Evolutionary conservation across 768 basidiomycete species (phyloP).

Genomic region (Lactifluus rugatus): DNA sequence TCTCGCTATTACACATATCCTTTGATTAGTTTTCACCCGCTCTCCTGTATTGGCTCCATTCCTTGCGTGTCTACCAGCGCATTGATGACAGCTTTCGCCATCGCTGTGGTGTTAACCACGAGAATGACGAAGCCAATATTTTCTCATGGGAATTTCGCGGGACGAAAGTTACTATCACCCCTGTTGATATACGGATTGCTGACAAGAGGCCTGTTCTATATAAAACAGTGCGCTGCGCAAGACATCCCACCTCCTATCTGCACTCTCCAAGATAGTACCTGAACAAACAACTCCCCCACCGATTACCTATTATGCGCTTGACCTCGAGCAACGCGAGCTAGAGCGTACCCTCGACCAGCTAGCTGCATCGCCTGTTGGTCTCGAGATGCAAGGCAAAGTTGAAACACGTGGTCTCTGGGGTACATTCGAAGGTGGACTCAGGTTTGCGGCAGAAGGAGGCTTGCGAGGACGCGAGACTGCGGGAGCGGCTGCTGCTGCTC

Average conservation of each 20-base stretch:
- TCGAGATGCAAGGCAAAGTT: conserved; percentile 58
- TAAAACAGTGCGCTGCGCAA: conserved; percentile 69
- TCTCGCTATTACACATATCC: too few relatives aligned
- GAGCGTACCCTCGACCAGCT: conserved; percentile 69
- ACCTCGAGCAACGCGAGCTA: conserved; percentile 82
- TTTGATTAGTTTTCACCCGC: too few relatives aligned
- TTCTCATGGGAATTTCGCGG: too few relatives aligned
- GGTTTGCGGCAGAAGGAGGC: conserved; percentile 62
- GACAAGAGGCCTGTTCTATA: not conserved
- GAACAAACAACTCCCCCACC: conserved; percentile 32
- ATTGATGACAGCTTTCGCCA: too few relatives aligned
- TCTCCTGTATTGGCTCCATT: too few relatives aligned
- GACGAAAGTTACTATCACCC: too few relatives aligned
- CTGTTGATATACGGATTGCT: not conserved
- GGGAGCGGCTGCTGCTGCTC: not conserved
- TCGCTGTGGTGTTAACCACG: too few relatives aligned
- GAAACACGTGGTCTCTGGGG: conserved; percentile 79
- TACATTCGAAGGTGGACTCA: conserved; percentile 83
- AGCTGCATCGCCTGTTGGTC: conserved; percentile 50
- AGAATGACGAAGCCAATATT: too few relatives aligned
- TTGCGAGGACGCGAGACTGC: conserved; percentile 28
- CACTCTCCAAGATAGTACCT: conserved; percentile 53
- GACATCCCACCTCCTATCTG: conserved; percentile 73
- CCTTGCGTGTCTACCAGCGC: too few relatives aligned
- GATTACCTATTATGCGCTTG: conserved; percentile 84